Evolutionary conservation across 306 rosid genomes (phyloP).

Genomic region (Biancaea sappan): DNA sequence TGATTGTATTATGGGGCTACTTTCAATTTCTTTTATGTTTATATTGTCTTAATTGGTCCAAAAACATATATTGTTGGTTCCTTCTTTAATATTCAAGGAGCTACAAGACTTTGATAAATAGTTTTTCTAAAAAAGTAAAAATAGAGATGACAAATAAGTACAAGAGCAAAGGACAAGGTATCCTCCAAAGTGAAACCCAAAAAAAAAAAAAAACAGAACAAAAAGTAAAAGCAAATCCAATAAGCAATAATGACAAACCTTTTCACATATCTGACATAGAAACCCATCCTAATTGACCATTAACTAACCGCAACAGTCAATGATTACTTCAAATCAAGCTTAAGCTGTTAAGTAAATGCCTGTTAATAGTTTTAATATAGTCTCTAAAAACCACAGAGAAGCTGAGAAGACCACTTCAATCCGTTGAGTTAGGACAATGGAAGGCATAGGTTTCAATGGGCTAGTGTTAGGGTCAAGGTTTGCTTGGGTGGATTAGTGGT

Average conservation of each 20-base stretch:
- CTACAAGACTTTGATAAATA: not conserved
- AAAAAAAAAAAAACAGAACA: not conserved
- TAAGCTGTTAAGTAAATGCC: too few species aligned
- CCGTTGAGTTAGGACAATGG: not conserved
- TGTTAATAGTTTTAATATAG: too few species aligned
- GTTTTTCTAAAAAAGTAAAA: not conserved
- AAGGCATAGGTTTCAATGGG: not conserved
- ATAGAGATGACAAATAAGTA: not conserved
- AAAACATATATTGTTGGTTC: slow-evolving; percentile 4
- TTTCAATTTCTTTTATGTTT: not conserved
- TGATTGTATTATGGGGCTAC: not conserved
- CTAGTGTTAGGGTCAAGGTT: not conserved
- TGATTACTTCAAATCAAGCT: too few species aligned
- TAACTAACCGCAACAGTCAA: not conserved
- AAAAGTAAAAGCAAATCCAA: not conserved
- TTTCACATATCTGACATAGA: not conserved
- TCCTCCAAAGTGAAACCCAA: not conserved
- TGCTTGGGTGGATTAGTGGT: not conserved
- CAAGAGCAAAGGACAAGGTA: not conserved
- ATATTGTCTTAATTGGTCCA: slow-evolving; percentile 18
- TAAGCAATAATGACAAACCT: not conserved
- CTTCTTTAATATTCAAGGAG: slow-evolving; percentile 10
- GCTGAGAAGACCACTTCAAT: not conserved
- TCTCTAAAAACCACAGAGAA: not conserved
- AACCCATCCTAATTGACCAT: not conserved